phyloP scores from a whole-genome alignment of 345 rosid species.

The Pistacia vera region DNA sequence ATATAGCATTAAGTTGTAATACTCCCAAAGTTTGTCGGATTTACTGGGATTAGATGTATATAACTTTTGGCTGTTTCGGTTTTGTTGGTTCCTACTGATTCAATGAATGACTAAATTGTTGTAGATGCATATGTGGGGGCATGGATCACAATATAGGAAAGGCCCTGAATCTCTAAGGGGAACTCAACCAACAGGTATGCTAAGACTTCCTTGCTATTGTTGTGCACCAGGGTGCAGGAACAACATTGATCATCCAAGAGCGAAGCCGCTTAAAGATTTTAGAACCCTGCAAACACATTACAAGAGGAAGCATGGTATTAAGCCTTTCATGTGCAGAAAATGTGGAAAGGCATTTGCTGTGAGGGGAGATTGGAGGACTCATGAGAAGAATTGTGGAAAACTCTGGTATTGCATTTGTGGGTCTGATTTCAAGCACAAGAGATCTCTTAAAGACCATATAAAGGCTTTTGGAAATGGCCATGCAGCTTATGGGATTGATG shows the following conservation, averaged over 20 bases:
- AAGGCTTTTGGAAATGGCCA: slow-evolving; percentile 60
- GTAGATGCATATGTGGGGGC: slow-evolving; percentile 76
- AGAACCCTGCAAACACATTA: slow-evolving; percentile 77
- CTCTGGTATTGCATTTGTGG: slow-evolving; percentile 68
- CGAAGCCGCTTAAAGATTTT: slow-evolving; percentile 71
- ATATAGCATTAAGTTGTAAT: neutral
- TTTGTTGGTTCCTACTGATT: neutral
- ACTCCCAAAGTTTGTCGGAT: neutral
- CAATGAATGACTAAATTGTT: neutral
- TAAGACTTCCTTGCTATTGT: slow-evolving; percentile 73
- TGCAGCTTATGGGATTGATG: slow-evolving; percentile 48
- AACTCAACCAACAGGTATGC: slow-evolving; percentile 70
- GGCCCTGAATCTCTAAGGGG: slow-evolving; percentile 72
- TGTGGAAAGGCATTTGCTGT: slow-evolving; percentile 74
- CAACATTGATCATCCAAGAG: slow-evolving; percentile 73
- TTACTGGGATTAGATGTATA: slow-evolving; percentile 20
- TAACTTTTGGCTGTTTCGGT: neutral
- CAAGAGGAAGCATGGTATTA: slow-evolving; percentile 72
- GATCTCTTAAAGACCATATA: slow-evolving; percentile 64
- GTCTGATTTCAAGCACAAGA: slow-evolving; percentile 66
- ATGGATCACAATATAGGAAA: slow-evolving; percentile 63
- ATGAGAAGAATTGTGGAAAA: slow-evolving; percentile 74
- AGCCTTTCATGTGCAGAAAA: slow-evolving; percentile 75
- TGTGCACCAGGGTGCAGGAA: slow-evolving; percentile 68
- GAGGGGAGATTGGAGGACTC: slow-evolving; percentile 78